A percentile compares a stretch with the other conserved stretches of the same genome.
These are phyloP conservation scores for Trichoderma oligosporum DNA, from an alignment of 2,329 filamentous ascomycete species.

Conservation along the genomic window DNA sequence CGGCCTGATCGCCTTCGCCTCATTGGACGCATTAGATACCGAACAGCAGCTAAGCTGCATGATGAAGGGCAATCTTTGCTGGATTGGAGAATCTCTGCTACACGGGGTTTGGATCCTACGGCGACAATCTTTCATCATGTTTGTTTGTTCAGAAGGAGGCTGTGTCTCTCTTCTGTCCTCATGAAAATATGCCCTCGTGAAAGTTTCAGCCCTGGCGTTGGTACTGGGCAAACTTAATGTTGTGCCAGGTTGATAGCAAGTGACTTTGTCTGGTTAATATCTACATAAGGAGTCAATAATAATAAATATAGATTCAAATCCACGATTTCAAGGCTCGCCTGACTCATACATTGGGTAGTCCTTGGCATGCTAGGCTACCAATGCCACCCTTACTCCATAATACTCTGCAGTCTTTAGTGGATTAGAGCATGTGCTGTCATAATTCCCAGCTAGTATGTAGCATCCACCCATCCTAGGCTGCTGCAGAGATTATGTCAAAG, in stretches of 20 bases:
- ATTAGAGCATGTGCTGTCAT: no score
- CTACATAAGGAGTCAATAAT: no score
- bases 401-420: no score
- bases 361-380: not conserved
- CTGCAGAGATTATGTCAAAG: not conserved
- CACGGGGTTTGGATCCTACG: not conserved
- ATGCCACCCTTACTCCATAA: no score
- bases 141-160: not conserved
- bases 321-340: not conserved
- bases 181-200: no score
- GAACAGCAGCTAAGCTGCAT: slow-evolving; percentile 1
- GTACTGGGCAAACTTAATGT: not conserved
- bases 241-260: not conserved
- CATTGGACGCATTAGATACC: not conserved
- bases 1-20: slow-evolving; percentile 9
- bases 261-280: no score
- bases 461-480: not conserved
- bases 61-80: not conserved
- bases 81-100: not conserved
- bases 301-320: not conserved
- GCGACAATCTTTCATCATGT: not conserved
- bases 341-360: not conserved
- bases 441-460: no score
- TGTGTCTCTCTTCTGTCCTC: no score
- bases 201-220: not conserved